These are phyloP conservation scores for Lablab purpureus DNA, from an alignment of 306 rosid species.

Conservation along the genomic window DNA sequence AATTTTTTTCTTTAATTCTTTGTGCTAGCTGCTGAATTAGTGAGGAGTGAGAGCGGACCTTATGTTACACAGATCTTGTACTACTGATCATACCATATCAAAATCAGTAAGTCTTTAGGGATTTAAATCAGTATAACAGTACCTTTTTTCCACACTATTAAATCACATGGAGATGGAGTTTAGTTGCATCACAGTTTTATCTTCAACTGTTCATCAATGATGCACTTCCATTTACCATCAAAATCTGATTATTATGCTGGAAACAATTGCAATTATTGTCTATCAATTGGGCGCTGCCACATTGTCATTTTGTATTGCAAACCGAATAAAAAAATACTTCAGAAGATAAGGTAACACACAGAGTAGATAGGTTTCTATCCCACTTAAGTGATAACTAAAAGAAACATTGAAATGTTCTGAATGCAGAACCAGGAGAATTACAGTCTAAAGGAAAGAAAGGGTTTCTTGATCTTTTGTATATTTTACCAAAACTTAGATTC, in stretches of 20 bases:
- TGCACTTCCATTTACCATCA: not conserved
- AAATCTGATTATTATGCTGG: not conserved
- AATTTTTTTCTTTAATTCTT: too few species aligned
- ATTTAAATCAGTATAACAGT: not conserved
- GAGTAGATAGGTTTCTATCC: not conserved
- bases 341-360: not conserved
- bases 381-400: not conserved
- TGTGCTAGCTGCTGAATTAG: too few species aligned
- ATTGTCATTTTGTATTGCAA: not conserved
- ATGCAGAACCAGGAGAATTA: not conserved
- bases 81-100: too few species aligned
- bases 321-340: not conserved
- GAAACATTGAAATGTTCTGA: not conserved
- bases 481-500: not conserved
- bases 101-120: too few species aligned
- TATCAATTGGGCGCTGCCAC: not conserved
- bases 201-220: not conserved
- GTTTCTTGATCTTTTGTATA: too few species aligned
- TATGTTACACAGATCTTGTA: too few species aligned
- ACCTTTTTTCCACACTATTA: not conserved
- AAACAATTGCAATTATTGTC: not conserved
- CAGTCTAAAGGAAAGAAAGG: too few species aligned
- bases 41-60: too few species aligned
- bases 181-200: not conserved
- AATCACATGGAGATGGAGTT: not conserved